phyloP scores from a whole-genome alignment of 768 basidiomycete genomes.

The Phylloporus sp. region DNA sequence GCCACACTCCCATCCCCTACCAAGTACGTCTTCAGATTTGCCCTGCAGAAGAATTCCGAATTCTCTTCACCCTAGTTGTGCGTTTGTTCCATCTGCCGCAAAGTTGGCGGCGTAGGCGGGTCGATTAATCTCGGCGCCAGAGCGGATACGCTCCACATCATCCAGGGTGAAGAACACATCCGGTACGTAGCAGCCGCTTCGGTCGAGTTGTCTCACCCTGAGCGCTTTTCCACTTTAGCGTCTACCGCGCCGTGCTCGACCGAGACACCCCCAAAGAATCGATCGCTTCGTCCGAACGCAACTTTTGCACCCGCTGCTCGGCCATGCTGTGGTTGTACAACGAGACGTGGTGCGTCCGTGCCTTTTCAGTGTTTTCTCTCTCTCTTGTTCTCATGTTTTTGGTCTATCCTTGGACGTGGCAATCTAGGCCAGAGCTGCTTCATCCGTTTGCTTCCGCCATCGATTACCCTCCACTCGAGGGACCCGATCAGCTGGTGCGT shows the following conservation, averaged over 20 bases:
- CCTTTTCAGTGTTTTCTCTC: too few species aligned
- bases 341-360: conserved; percentile 44
- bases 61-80: conserved; percentile 40
- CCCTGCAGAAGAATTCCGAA: background rate
- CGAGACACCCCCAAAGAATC: conserved; percentile 47
- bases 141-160: conserved; percentile 45
- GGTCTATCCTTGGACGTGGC: too few species aligned
- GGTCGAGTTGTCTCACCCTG: too few species aligned
- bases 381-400: too few species aligned
- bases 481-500: conserved; percentile 48
- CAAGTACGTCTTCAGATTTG: conserved; percentile 35
- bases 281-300: conserved; percentile 50
- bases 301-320: conserved; percentile 61
- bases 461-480: conserved; percentile 52
- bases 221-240: conserved; percentile 31
- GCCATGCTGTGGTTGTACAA: conserved; percentile 67
- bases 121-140: conserved; percentile 63
- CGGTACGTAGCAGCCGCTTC: too few species aligned
- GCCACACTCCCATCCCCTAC: conserved; percentile 58
- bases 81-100: conserved; percentile 65
- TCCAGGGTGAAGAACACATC: conserved; percentile 48
- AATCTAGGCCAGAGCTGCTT: conserved; percentile 57
- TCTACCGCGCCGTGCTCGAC: conserved; percentile 59
- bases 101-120: conserved; percentile 61
- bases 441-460: conserved; percentile 69